Base-by-base conservation (phyloP, 345 rosid genomes). In the Gossypium anomalum region DNA sequence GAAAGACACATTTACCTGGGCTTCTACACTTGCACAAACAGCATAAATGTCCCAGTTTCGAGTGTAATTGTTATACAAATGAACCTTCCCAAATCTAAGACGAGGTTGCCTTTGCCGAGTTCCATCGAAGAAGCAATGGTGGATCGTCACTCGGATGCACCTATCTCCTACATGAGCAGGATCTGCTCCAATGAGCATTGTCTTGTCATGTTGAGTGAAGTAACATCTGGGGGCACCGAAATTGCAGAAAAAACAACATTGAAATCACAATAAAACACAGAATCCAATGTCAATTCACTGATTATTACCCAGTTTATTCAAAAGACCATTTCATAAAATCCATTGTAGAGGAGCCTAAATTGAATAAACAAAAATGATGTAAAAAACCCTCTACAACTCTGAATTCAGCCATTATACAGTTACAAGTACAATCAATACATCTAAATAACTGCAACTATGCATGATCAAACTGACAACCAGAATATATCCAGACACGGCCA, bases 101-200 rank as follows among this genome's bases (percentile, higher is more conserved):
- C 97, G 97, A 76, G 98, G 98, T 1, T 89, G 97, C 44, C 97
- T 87, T 77, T 94, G 97, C 58, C 89, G 73, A 1, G 97, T 94
- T 57, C 97, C 95, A 79, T 92, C 92, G 55, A 94, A 94, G 77
- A 94, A 92, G 69, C 98, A 94, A 80, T 92, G 98, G 75, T 94
- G 98, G 79, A 92, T 89, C 12, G 98, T 92, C 64, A 92, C 95
- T 56, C 91, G 78, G 6, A 92, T 92, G 69, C 94, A 89, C 78
- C 98, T 86, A 77, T 94, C 98, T 25, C 84, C 86, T 73, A 85
- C 75, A 72, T 91, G 95, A 27, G 91, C 79, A 25, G 93, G 90
- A 78, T 93, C 88, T 7, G 93, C 96, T 74, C 98, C 97, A 68
- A 92, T 92, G 20, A 91, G 88, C 82, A 92, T 91, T 1, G 94